Evolutionary conservation across 345 rosid species (phyloP).

Genomic region (Populus pruinosa): DNA sequence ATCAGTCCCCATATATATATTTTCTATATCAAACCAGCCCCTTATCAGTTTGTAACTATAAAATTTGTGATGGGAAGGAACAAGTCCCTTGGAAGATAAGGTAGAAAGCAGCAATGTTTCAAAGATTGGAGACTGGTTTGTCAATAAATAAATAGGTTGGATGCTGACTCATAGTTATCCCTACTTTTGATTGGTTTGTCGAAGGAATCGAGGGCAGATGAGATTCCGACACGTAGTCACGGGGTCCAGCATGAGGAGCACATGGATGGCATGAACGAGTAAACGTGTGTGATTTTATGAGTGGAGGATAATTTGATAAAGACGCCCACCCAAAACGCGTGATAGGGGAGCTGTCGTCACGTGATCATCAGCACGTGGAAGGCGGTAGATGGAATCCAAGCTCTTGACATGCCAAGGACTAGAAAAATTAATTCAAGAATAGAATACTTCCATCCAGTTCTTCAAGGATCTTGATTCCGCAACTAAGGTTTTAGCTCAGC

Average conservation of each 20-base stretch:
- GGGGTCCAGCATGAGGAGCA: not conserved
- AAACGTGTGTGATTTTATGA: constrained; percentile 12
- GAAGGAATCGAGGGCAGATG: not conserved
- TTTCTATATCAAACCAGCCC: not conserved
- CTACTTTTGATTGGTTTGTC: not conserved
- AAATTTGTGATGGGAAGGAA: not conserved
- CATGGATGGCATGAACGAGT: constrained; percentile 22
- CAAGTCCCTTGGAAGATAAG: not conserved
- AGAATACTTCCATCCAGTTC: not conserved
- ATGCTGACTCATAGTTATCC: not conserved
- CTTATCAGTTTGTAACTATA: not conserved
- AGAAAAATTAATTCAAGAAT: too few relatives aligned
- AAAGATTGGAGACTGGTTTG: not conserved
- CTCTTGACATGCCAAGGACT: too few relatives aligned
- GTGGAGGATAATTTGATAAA: not conserved
- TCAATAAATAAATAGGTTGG: too few relatives aligned
- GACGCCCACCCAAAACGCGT: constrained; percentile 28
- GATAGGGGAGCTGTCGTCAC: constrained; percentile 13
- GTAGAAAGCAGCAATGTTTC: not conserved
- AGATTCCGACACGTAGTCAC: constrained; percentile 10
- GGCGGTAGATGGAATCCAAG: not conserved
- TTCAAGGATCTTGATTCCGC: not conserved
- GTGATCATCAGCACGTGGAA: not conserved
- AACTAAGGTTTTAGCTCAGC: too few relatives aligned
- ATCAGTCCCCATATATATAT: too few relatives aligned